Base-by-base conservation (phyloP, 306 rosid genomes). In the Cucurbita pepo region DNA sequence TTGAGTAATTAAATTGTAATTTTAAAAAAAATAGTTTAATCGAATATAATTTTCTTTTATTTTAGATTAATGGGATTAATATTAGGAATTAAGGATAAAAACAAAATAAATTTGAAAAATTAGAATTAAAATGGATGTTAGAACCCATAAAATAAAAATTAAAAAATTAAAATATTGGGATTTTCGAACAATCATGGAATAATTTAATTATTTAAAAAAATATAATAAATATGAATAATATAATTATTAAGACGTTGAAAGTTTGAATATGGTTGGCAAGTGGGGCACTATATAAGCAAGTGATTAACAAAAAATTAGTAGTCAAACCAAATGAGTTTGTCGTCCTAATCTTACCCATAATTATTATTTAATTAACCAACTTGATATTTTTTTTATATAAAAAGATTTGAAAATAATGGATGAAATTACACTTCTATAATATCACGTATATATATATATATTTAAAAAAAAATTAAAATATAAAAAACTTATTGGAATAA, bases 271-370 rank as follows among this genome's bases (percentile, higher is more conserved):
- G 40, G 55, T 66, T 45, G 40, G 72, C 40, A 67, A 47, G 73
- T 67, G 73, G 71, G 73, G 56, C 73, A 67, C 41, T 67, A 67
- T 22, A 25, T 47, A 22, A 10, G 36, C 43, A 47, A 47, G 73
- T 47, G 38, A 69, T 69, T 69, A 69, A 69, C 4, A 47, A 65
- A 67, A 67, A 34, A 8, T 47, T 19, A 67, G 14, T 47, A 69
- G 73, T 69, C 73, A 69, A 69, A 30, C 73, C 43, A 48, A 67
- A 67, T 69, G 73, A 47, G 57, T 48, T 69, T 48, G 73, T 69
- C 57, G 57, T 69, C 73, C 56, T 69, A 69, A 69, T 69, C 57
- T 69, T 69, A 69, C 8, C 73, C 73, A 45, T 45, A 69, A 69
- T 69, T 25, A 67, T 47, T 67, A 47, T 69, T 69, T 69, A 69